phyloP scores from a whole-genome alignment of 257 asterid genomes.

The Misopates orontium region DNA sequence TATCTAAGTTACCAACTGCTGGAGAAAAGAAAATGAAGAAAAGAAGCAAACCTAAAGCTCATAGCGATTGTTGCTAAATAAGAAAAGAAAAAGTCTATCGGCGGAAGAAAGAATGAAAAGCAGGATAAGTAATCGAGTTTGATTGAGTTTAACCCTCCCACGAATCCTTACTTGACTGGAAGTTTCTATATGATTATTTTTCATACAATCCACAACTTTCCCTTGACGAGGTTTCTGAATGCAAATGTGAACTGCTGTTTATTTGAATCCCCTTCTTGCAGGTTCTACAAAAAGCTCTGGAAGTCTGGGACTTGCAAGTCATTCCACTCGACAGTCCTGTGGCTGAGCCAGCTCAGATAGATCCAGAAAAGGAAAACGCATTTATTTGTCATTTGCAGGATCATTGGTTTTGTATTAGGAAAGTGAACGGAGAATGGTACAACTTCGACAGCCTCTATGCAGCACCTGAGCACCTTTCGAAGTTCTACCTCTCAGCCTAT shows the following conservation, averaged over 20 bases:
- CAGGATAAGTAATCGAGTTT: too few relatives aligned
- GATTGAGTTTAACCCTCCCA: too few relatives aligned
- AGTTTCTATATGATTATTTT: too few relatives aligned
- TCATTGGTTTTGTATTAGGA: slow-evolving; percentile 96
- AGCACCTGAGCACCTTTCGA: slow-evolving; percentile 93
- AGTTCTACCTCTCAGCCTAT: slow-evolving; percentile 94
- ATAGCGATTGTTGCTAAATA: too few relatives aligned
- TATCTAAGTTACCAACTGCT: too few relatives aligned
- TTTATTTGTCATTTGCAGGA: slow-evolving; percentile 86
- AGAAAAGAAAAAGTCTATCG: too few relatives aligned
- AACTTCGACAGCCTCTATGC: slow-evolving; percentile 66
- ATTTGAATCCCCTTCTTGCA: slow-evolving; percentile 27
- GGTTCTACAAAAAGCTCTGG: slow-evolving; percentile 91
- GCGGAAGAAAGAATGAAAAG: too few relatives aligned
- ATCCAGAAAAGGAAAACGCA: slow-evolving; percentile 87
- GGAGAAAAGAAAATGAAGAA: too few relatives aligned
- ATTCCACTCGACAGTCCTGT: slow-evolving; percentile 91
- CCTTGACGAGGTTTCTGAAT: too few relatives aligned
- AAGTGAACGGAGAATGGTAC: slow-evolving; percentile 89
- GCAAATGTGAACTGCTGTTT: background rate
- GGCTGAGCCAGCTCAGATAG: slow-evolving; percentile 89
- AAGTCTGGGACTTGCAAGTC: slow-evolving; percentile 93
- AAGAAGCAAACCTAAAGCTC: too few relatives aligned
- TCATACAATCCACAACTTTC: too few relatives aligned
- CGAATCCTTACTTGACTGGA: too few relatives aligned